Evolutionary conservation across 2,329 filamentous ascomycete species (phyloP).

Genomic region (Nemania sp.): DNA sequence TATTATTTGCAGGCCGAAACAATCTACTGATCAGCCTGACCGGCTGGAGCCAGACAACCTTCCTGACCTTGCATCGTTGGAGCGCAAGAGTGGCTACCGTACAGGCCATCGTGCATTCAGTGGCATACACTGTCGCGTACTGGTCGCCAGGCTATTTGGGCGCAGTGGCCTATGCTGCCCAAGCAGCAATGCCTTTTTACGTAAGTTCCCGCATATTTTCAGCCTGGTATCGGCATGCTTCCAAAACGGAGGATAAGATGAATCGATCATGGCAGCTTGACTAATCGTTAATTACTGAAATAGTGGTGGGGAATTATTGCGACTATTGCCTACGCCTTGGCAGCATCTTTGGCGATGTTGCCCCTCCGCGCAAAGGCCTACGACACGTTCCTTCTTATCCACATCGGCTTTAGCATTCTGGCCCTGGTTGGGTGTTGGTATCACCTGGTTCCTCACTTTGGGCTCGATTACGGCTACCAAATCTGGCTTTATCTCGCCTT

Average conservation of each 20-base stretch:
- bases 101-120: conserved; percentile 37
- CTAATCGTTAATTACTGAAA: background rate
- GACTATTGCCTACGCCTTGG: conserved; percentile 32
- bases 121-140: conserved; percentile 31
- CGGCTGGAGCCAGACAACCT: conserved; percentile 38
- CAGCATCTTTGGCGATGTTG: conserved; percentile 34
- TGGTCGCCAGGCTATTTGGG: conserved; percentile 21
- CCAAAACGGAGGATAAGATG: too few relatives aligned
- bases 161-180: conserved; percentile 18
- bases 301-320: conserved; percentile 37
- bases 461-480: conserved; percentile 35
- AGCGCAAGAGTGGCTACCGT: conserved; percentile 36
- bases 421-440: conserved; percentile 36
- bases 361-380: conserved; percentile 38
- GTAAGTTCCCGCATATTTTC: conserved; percentile 6
- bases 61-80: conserved; percentile 38
- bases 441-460: conserved; percentile 33
- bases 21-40: conserved; percentile 37
- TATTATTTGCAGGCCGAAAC: conserved; percentile 38
- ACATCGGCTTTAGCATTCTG: conserved; percentile 37
- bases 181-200: conserved; percentile 23
- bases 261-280: background rate
- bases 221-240: background rate
- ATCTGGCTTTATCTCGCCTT: conserved; percentile 35
- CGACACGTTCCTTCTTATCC: conserved; percentile 37